Percentiles rank a stretch among this genome's conserved stretches.
These are phyloP conservation scores for Bipolaris zeicola DNA, from an alignment of 2,329 filamentous ascomycete genomes.

Conservation along the genomic window DNA sequence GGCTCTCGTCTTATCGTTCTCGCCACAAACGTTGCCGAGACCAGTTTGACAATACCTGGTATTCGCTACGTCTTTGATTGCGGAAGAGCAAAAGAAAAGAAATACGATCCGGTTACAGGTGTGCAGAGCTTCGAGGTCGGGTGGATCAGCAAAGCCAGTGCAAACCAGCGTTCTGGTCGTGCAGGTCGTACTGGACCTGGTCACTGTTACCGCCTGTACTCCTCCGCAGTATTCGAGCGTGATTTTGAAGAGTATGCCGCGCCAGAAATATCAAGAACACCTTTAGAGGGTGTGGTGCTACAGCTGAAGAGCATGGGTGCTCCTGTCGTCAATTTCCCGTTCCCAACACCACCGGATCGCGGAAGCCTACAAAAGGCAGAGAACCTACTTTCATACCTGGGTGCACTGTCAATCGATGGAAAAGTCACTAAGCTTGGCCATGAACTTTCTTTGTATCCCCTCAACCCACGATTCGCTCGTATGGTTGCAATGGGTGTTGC, in stretches of 20 bases:
- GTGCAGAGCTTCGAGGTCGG: slow-evolving; percentile 95
- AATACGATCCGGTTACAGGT: slow-evolving; percentile 83
- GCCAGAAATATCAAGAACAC: slow-evolving; percentile 87
- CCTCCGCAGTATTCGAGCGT: slow-evolving; percentile 88
- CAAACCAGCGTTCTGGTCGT: slow-evolving; percentile 87
- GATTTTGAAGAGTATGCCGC: slow-evolving; percentile 86
- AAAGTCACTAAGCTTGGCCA: slow-evolving; percentile 79
- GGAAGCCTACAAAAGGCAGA: slow-evolving; percentile 81
- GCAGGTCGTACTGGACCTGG: slow-evolving; percentile 94
- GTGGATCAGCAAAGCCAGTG: slow-evolving; percentile 98
- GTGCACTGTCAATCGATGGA: slow-evolving; percentile 73
- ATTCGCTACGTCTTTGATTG: slow-evolving; percentile 96
- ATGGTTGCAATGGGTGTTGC: slow-evolving; percentile 89
- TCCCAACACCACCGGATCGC: slow-evolving; percentile 85
- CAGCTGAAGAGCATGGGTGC: slow-evolving; percentile 95
- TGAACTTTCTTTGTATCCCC: slow-evolving; percentile 84
- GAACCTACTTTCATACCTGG: slow-evolving; percentile 82
- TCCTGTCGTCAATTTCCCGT: slow-evolving; percentile 91
- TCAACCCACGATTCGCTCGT: slow-evolving; percentile 87
- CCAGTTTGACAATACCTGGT: slow-evolving; percentile 93
- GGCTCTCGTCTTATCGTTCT: slow-evolving; percentile 84
- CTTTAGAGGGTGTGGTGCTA: slow-evolving; percentile 85
- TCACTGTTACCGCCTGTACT: slow-evolving; percentile 94
- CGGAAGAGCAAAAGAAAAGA: slow-evolving; percentile 88
- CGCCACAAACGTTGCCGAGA: slow-evolving; percentile 96